Conservation (phyloP, 208 protist species). For the Naegleria gruberi region DNA sequence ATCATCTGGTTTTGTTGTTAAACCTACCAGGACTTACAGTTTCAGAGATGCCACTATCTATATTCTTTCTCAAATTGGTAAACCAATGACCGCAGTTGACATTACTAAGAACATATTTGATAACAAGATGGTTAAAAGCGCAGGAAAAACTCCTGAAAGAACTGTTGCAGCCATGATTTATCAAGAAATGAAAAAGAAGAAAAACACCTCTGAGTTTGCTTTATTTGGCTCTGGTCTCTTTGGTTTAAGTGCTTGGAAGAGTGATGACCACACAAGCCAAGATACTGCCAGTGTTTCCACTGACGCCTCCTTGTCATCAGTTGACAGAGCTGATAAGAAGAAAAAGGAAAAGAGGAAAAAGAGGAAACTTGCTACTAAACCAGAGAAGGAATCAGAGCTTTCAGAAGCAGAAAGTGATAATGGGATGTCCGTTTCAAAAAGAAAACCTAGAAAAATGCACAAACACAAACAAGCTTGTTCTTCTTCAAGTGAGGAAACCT, state of each 20-base stretch:
- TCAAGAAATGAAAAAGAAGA: not conserved
- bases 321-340: not conserved
- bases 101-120: not conserved
- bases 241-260: not conserved
- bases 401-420: too few relatives aligned
- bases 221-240: not conserved
- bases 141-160: constrained; percentile 3
- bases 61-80: not conserved
- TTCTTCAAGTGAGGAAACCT: not conserved
- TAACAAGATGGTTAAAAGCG: not conserved
- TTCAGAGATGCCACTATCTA: not conserved
- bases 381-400: not conserved
- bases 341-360: not conserved
- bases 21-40: too few relatives aligned
- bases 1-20: too few relatives aligned
- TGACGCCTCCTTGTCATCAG: not conserved
- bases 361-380: not conserved
- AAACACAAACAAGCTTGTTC: not conserved
- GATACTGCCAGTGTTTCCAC: not conserved
- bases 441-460: not conserved
- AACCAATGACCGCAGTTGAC: not conserved
- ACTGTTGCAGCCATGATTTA: constrained; percentile 10
- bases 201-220: not conserved
- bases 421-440: not conserved
- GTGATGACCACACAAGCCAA: not conserved